phyloP scores from a whole-genome alignment of 192 early-diverging fungal species.

The Linnemannia schmuckeri region DNA sequence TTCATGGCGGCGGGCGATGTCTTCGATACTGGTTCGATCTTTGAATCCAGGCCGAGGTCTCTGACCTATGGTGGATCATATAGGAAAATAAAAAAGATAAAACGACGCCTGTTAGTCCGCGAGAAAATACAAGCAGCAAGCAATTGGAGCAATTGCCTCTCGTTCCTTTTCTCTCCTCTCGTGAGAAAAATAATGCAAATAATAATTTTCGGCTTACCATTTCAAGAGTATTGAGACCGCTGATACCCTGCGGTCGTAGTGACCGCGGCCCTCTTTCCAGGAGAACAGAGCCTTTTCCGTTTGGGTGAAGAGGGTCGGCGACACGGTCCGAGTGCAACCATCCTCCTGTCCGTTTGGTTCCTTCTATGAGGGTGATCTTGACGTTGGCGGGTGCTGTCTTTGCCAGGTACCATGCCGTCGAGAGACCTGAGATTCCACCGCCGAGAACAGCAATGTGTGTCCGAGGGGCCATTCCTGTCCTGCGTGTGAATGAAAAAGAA shows the following conservation, averaged over 20 bases:
- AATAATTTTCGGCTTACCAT: conserved; percentile 64
- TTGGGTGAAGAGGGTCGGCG: conserved; percentile 37
- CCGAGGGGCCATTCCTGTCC: conserved; percentile 38
- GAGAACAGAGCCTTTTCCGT: conserved; percentile 58
- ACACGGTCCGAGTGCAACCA: conserved; percentile 84
- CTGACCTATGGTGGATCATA: conserved; percentile 60
- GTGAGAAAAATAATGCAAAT: neutral
- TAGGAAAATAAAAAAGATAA: neutral
- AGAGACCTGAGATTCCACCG: conserved; percentile 92
- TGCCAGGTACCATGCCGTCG: conserved; percentile 84
- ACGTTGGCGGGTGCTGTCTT: conserved; percentile 54
- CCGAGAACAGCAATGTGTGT: conserved; percentile 83
- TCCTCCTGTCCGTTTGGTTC: conserved; percentile 79
- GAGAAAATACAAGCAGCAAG: neutral
- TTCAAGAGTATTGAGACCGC: conserved; percentile 82
- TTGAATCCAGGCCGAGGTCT: conserved; percentile 69
- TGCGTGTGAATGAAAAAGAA: neutral
- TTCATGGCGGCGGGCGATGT: conserved; percentile 81
- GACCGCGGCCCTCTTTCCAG: conserved; percentile 90
- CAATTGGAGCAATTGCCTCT: neutral
- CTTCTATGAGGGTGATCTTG: conserved; percentile 82
- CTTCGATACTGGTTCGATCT: conserved; percentile 72
- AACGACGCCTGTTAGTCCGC: neutral
- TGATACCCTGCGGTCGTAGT: conserved; percentile 76
- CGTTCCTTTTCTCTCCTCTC: too few relatives aligned